These are phyloP conservation scores for Vicia villosa DNA, from an alignment of 306 rosid species.

Conservation along the genomic window DNA sequence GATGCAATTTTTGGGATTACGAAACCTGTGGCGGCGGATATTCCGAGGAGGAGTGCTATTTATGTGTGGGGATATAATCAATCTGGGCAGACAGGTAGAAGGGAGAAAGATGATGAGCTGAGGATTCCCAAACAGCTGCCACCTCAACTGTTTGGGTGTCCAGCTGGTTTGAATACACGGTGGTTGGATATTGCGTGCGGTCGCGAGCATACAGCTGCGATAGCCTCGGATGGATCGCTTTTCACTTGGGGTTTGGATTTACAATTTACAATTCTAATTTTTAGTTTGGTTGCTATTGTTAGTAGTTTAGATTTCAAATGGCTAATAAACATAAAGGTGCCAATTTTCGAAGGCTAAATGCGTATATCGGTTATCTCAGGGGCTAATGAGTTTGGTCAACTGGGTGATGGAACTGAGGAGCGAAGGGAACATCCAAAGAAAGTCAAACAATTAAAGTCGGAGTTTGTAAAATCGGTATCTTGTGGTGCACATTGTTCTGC, in stretches of 20 bases:
- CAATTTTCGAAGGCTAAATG: slow-evolving; percentile 13
- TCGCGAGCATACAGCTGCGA: slow-evolving; percentile 93
- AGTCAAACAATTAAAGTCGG: slow-evolving; percentile 67
- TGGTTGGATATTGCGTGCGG: slow-evolving; percentile 96
- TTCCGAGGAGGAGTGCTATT: slow-evolving; percentile 80
- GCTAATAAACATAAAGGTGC: slow-evolving; percentile 22
- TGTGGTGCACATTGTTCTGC: slow-evolving; percentile 97
- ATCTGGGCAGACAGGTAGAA: slow-evolving; percentile 91
- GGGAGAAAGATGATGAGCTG: slow-evolving; percentile 64
- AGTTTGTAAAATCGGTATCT: slow-evolving; percentile 79
- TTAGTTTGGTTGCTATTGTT: neutral
- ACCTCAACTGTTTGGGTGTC: slow-evolving; percentile 79
- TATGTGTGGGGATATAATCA: slow-evolving; percentile 97
- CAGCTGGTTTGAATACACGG: slow-evolving; percentile 65
- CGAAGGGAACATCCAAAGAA: slow-evolving; percentile 72
- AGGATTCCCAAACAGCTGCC: slow-evolving; percentile 85
- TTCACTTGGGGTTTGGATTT: slow-evolving; percentile 79
- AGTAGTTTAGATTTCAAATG: slow-evolving; percentile 10
- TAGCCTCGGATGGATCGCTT: slow-evolving; percentile 83
- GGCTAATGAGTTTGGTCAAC: slow-evolving; percentile 86
- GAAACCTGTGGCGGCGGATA: slow-evolving; percentile 34
- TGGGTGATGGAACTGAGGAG: slow-evolving; percentile 96
- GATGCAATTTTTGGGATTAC: slow-evolving; percentile 58
- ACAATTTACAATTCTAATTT: neutral
- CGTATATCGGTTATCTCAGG: slow-evolving; percentile 48